Evolutionary conservation across 2,329 filamentous ascomycete species (phyloP), one percentile per base, ranked within the genome.

Genomic region (Xylariaceae sp.): DNA sequence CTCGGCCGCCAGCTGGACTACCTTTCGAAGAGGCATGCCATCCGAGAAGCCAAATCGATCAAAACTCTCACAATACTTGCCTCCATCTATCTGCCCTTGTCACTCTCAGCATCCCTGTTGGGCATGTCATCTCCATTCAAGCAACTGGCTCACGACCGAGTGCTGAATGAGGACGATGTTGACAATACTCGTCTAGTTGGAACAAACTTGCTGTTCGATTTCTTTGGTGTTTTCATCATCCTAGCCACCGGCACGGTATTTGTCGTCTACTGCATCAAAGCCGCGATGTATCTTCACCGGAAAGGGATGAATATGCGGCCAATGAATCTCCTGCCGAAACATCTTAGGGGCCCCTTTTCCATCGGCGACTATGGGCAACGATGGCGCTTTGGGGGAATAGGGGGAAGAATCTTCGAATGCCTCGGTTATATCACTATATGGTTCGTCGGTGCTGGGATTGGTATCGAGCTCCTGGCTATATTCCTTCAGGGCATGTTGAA

Each of bases 401-500:
- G 22, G 16, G 22, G 23, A 14, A 29, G 3, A 2, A 21, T 29
- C 21, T 23, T 41, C 6, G 14, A 19, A 17, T 20, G 6, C 22
- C 4, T 41, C 23, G 27, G 27, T 12, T 10, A 6, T 19, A 6
- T 10, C 21, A 19, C 27, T 17, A 41, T 21, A 22, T 32, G 17
- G 22, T 32, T 41, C 38, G 27, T 41, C 25, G 17, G 22, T 25
- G 38, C 22, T 16, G 38, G 14, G 19, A 21, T 41, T 32, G 38
- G 38, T 41, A n/a, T 41, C 25, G 14, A 8, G 7, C 38, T 41
- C 22, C 38, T 41, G 16, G 22, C 19, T 6, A 41, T 41, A 32
- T 41, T 41, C 25, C 38, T 41, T 19, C 21, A 25, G 38, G 38
- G 38, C 38, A 41, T 41, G 38, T 25, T 41, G 38, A 41, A 19